Base-by-base conservation (phyloP, 805 yeast genomes). In the Kodamaea sagamina region DNA sequence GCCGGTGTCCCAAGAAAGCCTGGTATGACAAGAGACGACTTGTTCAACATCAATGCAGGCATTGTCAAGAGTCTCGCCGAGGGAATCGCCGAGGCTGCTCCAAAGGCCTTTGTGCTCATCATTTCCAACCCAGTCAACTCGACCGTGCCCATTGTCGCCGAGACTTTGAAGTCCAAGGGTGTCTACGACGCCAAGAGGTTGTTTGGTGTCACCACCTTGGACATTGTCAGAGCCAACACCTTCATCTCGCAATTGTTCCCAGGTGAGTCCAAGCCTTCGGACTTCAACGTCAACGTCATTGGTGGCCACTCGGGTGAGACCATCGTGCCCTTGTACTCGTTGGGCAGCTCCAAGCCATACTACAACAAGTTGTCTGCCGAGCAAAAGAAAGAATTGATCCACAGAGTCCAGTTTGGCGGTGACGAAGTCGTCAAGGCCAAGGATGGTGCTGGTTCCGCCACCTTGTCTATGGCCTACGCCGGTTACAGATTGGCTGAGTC, bases 241-340 rank as follows among this genome's bases (percentile, higher is more conserved):
- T 89, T 88, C 65, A 68, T 84, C 48, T 75, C 88, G 35, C 81
- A 79, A 54, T 65, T 79, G 38, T 68, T 68, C 43, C 71, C 74
- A 29, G 61, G 53, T 16, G 68, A 67, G 22, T 49, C 72, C 42
- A 67, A 71, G 49, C 73, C 79, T 49, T 74, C 86, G 40, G 71
- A 76, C 51, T 75, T 71, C 51, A 76, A 75, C 53, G 72, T 88
- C 43, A 82, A 89, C 15, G 96, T 90, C 42, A 73, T 89, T 53
- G 97, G 97, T 49, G 97, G 97, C 41, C 97, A 89, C 74, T 87
- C 96, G 24, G 97, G 97, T 51, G 92, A 85, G 61, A 89, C 97
- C 39, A 89, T 89, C 60, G 93, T 89, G 32, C 97, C 97, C 42
- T 74, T 89, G 53, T 79, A 84, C 62, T 77, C 89, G 28, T 48